Base-by-base conservation (phyloP, 306 rosid species). In the Luffa aegyptiaca region DNA sequence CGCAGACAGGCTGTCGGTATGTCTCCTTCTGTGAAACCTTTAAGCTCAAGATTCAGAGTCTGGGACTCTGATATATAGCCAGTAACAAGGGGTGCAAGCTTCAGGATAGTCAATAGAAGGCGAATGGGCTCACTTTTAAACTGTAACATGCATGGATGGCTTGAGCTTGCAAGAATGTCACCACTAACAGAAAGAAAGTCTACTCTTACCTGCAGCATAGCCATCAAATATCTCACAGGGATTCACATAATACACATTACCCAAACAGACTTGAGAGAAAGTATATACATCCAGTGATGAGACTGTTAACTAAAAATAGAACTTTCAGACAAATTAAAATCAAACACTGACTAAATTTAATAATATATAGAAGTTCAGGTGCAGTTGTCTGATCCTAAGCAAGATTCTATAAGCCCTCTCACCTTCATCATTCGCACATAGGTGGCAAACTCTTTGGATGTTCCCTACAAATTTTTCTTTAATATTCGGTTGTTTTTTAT, bases 101-200 rank as follows among this genome's bases (percentile, higher is more conserved):
- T 89, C 62, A 94, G 86, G 83, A 88, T 74, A 35, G 92, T 92
- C 84, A 59, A 76, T 18, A 94, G 12, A 58, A 89, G 81, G 79
- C 92, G 94, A 64, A 94, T 86, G 61, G 94, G 92, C 86, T 88
- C 92, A 21, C 98, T 94, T 85, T 76, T 88, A 84, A 88, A 94
- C 26, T 77, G 82, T 85, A 94, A 84, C 93, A 94, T 92, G 85
- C 88, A 90, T 57, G 97, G 96, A 73, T 85, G 90, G 78, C 94
- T 88, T 71, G 79, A 88, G 83, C 91, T 92, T 64, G 92, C 88
- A 52, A 94, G 90, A 80, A 83, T 81, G 87, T 83, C 87, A 44
- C 97, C 98, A 81, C 78, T 78, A 17, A 73, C 70, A 58, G 87
- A 84, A 5, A 92, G 83, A 83, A 87, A 84, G 48, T 88, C 94